Base-by-base conservation (phyloP, 768 basidiomycete species). In the Termitomyces sp. region DNA sequence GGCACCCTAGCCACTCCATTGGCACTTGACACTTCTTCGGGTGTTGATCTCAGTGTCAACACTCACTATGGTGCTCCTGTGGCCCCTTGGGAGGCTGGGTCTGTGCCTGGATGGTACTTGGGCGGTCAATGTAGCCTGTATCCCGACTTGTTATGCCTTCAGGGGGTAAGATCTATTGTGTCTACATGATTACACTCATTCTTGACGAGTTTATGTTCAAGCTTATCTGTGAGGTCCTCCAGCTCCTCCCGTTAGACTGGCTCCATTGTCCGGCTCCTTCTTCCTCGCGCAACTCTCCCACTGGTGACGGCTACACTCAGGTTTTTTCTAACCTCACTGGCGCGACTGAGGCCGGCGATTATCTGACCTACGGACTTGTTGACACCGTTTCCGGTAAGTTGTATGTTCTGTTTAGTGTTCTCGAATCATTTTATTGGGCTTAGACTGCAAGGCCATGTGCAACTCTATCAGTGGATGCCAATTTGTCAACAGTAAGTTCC, bases 401-500 rank as follows among this genome's bases (percentile, higher is more conserved):
- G 16, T 49, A 28, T 4, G 16, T n/a, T n/a, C n/a, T n/a, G n/a
- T n/a, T n/a, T n/a, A 7, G 20, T 6, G 8, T 10, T 46, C 1
- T 18, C 42, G 13, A 54, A 16, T 32, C 0, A 55, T 22, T 22
- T 26, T 24, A 35, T 53, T 16, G 22, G 18, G 20, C 13, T 47
- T 56, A 79, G 77, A 76, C 33, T 80, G 78, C 66, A 70, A 72
- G 64, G 67, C 73, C 16, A 80, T 78, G 78, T 80, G 78, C 60
- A 67, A 76, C 66, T 59, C 63, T 36, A 74, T 78, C 53, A 2
- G 30, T 7, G 75, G 73, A 22, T 80, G 78, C 65, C 66, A 54
- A 13, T 80, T 80, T 60, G 70, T 71, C 54, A 80, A 80, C 64
- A 72, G 77, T 79, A 61, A 49, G 75, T 67, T 46, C 26, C 16